These are phyloP conservation scores for Trichopus zeylanicus DNA, from an alignment of 116 monocot species.

Conservation along the genomic window DNA sequence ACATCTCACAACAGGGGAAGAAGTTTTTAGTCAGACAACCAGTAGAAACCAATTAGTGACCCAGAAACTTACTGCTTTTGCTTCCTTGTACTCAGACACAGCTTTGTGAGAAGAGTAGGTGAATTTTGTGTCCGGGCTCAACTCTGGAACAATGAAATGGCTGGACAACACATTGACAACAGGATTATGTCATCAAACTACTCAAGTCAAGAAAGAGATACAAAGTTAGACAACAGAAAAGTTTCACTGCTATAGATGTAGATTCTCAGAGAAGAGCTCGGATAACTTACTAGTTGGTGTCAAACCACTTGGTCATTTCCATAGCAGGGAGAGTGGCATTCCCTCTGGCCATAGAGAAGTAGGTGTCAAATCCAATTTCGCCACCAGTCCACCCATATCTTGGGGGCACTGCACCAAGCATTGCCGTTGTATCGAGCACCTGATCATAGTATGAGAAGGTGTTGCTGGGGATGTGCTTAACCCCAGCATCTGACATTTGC, in stretches of 20 bases:
- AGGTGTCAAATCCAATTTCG: slow-evolving; percentile 30
- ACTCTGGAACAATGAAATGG: slow-evolving; percentile 53
- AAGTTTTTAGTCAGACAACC: neutral
- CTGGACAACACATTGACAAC: slow-evolving; percentile 11
- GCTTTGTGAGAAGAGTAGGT: slow-evolving; percentile 44
- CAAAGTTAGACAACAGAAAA: neutral
- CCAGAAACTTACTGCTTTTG: slow-evolving; percentile 30
- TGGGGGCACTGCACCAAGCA: slow-evolving; percentile 32
- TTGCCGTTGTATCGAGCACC: slow-evolving; percentile 24
- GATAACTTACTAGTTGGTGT: slow-evolving; percentile 36
- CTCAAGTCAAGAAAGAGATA: neutral
- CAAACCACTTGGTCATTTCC: slow-evolving; percentile 49
- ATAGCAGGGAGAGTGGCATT: slow-evolving; percentile 32
- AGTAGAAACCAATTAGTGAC: neutral
- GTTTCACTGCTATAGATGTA: neutral
- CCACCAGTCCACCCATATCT: slow-evolving; percentile 29
- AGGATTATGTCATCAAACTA: neutral
- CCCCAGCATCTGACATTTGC: slow-evolving; percentile 30
- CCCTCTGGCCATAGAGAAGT: slow-evolving; percentile 38
- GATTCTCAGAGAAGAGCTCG: neutral
- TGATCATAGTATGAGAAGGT: slow-evolving; percentile 39
- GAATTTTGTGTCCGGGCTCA: slow-evolving; percentile 37
- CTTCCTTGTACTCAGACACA: slow-evolving; percentile 46
- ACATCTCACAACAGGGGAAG: neutral
- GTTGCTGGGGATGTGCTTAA: slow-evolving; percentile 32